These are phyloP conservation scores for Leccinum broughii DNA, from an alignment of 768 basidiomycete species.

Conservation along the genomic window DNA sequence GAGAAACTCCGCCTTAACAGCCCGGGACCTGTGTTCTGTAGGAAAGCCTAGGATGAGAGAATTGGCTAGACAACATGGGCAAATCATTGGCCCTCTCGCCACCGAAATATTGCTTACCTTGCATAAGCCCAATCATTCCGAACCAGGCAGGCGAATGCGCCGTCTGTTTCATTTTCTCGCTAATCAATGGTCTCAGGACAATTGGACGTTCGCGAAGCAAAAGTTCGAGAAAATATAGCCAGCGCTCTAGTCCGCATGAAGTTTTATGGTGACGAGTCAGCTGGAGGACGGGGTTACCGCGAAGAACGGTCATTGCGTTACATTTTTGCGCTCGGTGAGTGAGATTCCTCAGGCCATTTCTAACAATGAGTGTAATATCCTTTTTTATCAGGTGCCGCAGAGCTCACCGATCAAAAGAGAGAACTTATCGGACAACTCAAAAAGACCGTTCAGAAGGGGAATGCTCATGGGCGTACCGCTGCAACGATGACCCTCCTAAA, in stretches of 20 bases:
- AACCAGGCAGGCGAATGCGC: not conserved
- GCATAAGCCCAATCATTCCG: not conserved
- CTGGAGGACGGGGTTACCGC: not conserved
- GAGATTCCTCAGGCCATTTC: not conserved
- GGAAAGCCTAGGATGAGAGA: not conserved
- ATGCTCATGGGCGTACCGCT: not conserved
- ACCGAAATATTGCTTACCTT: not conserved
- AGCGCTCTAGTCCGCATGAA: not conserved
- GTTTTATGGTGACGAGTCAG: not conserved
- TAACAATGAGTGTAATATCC: not conserved
- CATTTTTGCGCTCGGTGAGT: not conserved
- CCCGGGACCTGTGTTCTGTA: not conserved
- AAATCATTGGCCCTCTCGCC: not conserved
- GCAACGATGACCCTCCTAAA: not conserved
- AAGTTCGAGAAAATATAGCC: not conserved
- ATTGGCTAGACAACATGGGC: not conserved
- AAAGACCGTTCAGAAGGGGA: not conserved
- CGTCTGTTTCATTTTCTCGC: not conserved
- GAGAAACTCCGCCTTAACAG: not conserved
- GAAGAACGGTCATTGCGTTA: not conserved
- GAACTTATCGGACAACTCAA: not conserved
- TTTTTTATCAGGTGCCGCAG: not conserved
- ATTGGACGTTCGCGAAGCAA: not conserved
- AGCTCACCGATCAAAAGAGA: not conserved
- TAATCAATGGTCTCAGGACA: not conserved